Percentiles rank a stretch among this genome's conserved stretches.
These are phyloP conservation scores for Schizonepeta tenuifolia DNA, from an alignment of 257 asterid genomes.

Conservation along the genomic window DNA sequence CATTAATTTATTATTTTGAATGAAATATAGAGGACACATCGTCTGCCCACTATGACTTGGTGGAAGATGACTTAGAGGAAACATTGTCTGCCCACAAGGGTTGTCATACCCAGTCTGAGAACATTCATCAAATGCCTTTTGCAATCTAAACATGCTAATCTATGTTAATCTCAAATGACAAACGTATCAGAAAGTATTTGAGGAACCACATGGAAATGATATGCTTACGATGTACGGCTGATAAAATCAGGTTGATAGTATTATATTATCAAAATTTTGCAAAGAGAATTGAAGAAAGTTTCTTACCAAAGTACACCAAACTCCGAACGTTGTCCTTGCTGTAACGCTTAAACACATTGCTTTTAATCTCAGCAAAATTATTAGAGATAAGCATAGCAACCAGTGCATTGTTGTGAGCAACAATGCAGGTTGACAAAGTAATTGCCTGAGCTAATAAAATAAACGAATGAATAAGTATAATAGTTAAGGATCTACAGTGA, in stretches of 20 bases:
- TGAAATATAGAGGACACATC: not conserved
- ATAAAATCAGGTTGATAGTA: conserved; percentile 10
- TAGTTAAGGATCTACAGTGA: conserved; percentile 61
- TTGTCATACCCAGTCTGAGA: no score
- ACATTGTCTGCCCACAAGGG: not conserved
- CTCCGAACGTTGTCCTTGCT: conserved; percentile 92
- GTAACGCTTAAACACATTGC: conserved; percentile 91
- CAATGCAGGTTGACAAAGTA: conserved; percentile 93
- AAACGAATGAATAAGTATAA: conserved; percentile 83
- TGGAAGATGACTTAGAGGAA: not conserved
- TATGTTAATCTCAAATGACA: not conserved
- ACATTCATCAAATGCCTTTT: not conserved
- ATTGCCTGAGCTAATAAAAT: conserved; percentile 96
- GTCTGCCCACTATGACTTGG: not conserved
- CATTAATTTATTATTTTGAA: not conserved
- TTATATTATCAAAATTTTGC: not conserved
- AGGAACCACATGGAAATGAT: not conserved
- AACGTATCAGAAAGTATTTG: not conserved
- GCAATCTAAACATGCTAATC: conserved; percentile 7
- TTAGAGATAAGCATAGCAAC: conserved; percentile 95
- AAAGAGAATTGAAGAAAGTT: conserved; percentile 28
- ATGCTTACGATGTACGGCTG: conserved; percentile 17
- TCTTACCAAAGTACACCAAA: conserved; percentile 88
- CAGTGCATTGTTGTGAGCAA: conserved; percentile 94
- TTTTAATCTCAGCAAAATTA: conserved; percentile 96